These are phyloP conservation scores for Cunninghamia lanceolata DNA, from an alignment of 75 land plant species.

Conservation along the genomic window DNA sequence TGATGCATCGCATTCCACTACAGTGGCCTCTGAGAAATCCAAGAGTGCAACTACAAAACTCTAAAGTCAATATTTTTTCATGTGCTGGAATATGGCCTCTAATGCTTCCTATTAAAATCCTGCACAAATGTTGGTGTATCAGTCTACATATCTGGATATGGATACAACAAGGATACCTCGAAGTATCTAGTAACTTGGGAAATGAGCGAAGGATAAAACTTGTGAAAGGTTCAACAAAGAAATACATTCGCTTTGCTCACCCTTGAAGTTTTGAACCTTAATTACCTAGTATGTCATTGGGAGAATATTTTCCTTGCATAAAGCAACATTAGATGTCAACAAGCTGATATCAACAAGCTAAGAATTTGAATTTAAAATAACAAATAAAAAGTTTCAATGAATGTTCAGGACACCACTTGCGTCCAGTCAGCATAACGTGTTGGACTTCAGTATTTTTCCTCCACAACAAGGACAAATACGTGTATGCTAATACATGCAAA, in stretches of 20 bases:
- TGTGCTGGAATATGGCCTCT: background rate
- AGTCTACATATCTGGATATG: background rate
- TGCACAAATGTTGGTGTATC: background rate
- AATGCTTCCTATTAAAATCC: background rate
- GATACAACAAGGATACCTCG: background rate
- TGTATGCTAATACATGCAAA: background rate
- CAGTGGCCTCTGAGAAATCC: background rate
- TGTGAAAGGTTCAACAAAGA: background rate
- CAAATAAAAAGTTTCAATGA: background rate
- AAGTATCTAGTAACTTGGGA: background rate
- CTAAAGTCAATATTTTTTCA: background rate
- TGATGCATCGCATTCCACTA: background rate
- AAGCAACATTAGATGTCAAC: background rate
- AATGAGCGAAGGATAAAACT: background rate
- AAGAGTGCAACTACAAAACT: background rate
- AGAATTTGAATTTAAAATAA: background rate
- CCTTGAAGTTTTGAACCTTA: background rate
- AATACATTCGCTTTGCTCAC: background rate
- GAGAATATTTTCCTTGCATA: background rate
- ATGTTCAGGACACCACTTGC: background rate
- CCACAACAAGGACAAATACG: background rate
- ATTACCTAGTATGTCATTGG: background rate
- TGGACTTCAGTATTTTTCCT: background rate
- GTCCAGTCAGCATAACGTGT: background rate
- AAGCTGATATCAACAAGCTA: background rate